Evolutionary conservation across 257 asterid species (phyloP).

Genomic region (Fraxinus anomala): DNA sequence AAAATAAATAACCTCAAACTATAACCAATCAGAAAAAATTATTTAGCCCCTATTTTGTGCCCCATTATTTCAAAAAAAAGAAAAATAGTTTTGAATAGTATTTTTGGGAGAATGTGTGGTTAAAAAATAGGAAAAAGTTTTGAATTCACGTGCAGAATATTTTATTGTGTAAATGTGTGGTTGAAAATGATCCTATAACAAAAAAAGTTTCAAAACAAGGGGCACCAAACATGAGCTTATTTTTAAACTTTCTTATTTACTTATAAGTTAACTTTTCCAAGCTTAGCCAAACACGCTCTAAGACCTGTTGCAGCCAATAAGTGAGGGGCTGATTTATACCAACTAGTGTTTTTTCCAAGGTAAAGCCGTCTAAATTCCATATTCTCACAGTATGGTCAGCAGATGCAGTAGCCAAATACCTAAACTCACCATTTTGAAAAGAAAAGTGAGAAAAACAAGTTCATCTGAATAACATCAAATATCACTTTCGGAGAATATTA

Average conservation of each 20-base stretch:
- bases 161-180: too few relatives aligned
- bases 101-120: too few relatives aligned
- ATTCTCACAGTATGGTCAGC: conserved; percentile 89
- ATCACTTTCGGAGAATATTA: neutral
- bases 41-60: too few relatives aligned
- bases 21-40: neutral
- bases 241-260: neutral
- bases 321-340: conserved; percentile 42
- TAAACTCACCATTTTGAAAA: conserved; percentile 20
- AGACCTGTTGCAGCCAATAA: neutral
- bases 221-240: neutral
- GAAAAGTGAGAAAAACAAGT: neutral
- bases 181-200: too few relatives aligned
- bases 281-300: neutral
- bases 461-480: neutral
- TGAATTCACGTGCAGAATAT: too few relatives aligned
- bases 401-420: conserved; percentile 95
- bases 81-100: too few relatives aligned
- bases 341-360: conserved; percentile 75
- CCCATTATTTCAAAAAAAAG: too few relatives aligned
- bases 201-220: too few relatives aligned
- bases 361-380: conserved; percentile 96
- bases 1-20: neutral
- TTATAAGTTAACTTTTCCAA: neutral
- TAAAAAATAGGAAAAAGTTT: too few relatives aligned